phyloP scores from a whole-genome alignment of 352 stramenopile species.

The Phytopythium montanum region DNA sequence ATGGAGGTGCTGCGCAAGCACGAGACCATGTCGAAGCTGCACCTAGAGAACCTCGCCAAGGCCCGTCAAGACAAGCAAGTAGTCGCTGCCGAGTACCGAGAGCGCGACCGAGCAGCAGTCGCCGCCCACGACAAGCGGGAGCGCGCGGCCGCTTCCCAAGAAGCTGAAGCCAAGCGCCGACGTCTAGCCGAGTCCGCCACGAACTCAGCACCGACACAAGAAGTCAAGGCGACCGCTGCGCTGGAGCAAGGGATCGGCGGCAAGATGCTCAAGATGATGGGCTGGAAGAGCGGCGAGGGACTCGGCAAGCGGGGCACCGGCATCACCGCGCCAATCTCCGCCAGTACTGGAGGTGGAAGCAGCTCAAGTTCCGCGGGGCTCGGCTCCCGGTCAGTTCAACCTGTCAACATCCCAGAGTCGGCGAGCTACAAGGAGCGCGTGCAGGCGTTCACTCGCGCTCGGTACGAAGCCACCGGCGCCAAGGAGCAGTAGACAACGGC shows the following conservation, averaged over 20 bases:
- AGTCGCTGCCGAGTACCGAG: conserved; percentile 52
- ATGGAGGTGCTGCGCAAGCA: conserved; percentile 75
- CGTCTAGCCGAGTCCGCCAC: background rate
- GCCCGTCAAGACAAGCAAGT: conserved; percentile 68
- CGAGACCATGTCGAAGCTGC: conserved; percentile 71
- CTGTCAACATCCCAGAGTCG: conserved; percentile 41
- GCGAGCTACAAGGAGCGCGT: conserved; percentile 61
- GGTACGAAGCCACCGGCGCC: conserved; percentile 37
- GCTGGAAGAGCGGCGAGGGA: conserved; percentile 80
- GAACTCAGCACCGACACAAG: conserved; percentile 7
- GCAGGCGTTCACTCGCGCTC: conserved; percentile 51
- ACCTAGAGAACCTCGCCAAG: conserved; percentile 73
- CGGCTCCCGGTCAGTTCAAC: conserved; percentile 29
- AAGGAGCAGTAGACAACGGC: background rate
- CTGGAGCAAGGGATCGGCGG: conserved; percentile 70
- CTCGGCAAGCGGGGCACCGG: conserved; percentile 78
- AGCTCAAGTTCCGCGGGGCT: conserved; percentile 51
- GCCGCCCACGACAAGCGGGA: conserved; percentile 5
- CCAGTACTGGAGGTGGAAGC: conserved; percentile 1
- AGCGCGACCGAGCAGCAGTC: conserved; percentile 44
- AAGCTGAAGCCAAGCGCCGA: conserved; percentile 6
- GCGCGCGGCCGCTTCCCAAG: conserved; percentile 4
- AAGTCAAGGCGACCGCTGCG: conserved; percentile 7
- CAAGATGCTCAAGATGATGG: conserved; percentile 89
- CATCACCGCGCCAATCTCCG: conserved; percentile 64